Evolutionary conservation across 768 basidiomycete genomes (phyloP), one percentile per base, ranked within the genome.

Genomic region (Obba rivulosa): DNA sequence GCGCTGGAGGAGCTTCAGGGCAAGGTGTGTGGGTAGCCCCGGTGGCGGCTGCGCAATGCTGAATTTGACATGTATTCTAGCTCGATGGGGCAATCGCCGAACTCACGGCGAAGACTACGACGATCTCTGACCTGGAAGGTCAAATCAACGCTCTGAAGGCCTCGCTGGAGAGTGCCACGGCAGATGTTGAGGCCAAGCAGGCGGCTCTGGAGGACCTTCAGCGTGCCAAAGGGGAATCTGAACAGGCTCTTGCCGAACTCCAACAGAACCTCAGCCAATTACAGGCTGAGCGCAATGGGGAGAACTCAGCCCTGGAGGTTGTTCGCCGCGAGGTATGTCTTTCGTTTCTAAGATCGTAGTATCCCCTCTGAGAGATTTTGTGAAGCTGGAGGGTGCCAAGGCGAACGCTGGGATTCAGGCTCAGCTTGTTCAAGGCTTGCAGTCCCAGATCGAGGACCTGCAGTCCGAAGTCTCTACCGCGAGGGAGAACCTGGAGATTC

Each of bases 41-140:
- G 45, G 34, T 40, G 48, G 14, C 35, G n/a, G 41, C 38, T 17
- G 17, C 37, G 24, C 35, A 20, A 28, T 42, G 48, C 34, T 31
- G 46, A 31, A 21, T 45, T 51, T 4, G 51, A 14, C 40, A 35
- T 4, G 34, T 45, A 43, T 52, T 34, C 41, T 55, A 91, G 87
- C 71, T 89, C n/a, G 74, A 73, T 46, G 78, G 80, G 48, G 75
- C 78, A 1, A 75, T 63, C 10, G 72, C 74, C n/a, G 70, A 71
- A 13, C 65, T 90, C 34, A 68, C 72, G 21, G 61, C 70, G 13
- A 87, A 84, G 68, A 69, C 69, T 2, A 69, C 72, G 25, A 64
- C 68, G 20, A 71, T 84, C 21, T 58, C 68, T 17, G 67, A 69
- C 22, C 74, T 91, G 10, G 79, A 87, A 63, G 63, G 57, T 41